Conservation (phyloP, 495 filamentous ascomycete genomes). For the Staphylotrichum tortipilum region DNA sequence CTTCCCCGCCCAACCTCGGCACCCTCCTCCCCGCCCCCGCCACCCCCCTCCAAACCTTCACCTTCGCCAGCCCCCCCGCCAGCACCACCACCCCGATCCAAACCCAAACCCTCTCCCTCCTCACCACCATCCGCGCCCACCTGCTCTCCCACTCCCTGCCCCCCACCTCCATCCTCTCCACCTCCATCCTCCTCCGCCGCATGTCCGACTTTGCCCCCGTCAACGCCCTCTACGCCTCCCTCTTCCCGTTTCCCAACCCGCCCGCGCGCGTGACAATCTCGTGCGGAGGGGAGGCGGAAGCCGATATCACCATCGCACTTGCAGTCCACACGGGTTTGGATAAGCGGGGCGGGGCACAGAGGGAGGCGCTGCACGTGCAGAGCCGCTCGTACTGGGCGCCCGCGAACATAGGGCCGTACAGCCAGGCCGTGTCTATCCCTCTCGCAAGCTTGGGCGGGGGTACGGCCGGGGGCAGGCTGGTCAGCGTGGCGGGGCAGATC, state of each 20-base stretch:
- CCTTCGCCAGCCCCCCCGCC: background rate
- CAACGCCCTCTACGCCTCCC: constrained; percentile 63
- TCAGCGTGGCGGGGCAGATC: constrained; percentile 76
- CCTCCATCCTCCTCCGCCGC: constrained; percentile 65
- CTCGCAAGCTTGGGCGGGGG: constrained; percentile 13
- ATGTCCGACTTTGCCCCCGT: constrained; percentile 70
- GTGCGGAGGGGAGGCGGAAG: constrained; percentile 47
- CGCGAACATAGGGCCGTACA: constrained; percentile 96
- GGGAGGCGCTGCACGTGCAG: constrained; percentile 76
- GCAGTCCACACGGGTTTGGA: constrained; percentile 22
- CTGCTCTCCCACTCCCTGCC: constrained; percentile 24
- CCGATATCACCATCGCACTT: constrained; percentile 48
- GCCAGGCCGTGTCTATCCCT: constrained; percentile 69
- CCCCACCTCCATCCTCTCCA: constrained; percentile 55
- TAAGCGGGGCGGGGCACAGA: constrained; percentile 23
- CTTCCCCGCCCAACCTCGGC: no score
- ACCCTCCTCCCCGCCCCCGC: no score
- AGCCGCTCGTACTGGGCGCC: constrained; percentile 95
- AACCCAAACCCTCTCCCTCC: constrained; percentile 26
- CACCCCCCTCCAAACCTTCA: background rate
- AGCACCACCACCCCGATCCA: constrained; percentile 19
- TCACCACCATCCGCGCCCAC: constrained; percentile 25
- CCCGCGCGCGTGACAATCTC: constrained; percentile 78
- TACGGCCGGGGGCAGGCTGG: constrained; percentile 8
- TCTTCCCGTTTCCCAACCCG: constrained; percentile 68